These are phyloP conservation scores for Auriscalpium vulgare DNA, from an alignment of 768 basidiomycete genomes.

Conservation along the genomic window DNA sequence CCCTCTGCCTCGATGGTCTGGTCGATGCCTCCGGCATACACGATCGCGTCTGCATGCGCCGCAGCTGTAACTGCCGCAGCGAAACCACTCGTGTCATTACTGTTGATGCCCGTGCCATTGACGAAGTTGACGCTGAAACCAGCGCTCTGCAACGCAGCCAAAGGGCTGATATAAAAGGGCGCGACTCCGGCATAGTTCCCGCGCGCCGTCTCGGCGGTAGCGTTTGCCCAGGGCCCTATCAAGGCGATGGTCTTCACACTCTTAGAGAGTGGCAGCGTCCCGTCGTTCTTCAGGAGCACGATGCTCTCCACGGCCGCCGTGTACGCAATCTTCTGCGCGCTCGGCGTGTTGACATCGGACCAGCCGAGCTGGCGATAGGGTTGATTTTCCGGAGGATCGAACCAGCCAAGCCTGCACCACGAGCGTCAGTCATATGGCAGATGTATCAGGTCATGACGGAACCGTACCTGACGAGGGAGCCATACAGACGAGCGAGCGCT, in stretches of 20 bases:
- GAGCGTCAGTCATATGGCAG: neutral
- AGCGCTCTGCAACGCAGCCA: slow-evolving; percentile 38
- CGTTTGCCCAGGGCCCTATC: slow-evolving; percentile 52
- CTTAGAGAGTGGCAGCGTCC: slow-evolving; percentile 41
- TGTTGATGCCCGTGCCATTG: slow-evolving; percentile 33
- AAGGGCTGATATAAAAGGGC: slow-evolving; percentile 47
- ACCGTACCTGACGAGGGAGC: slow-evolving; percentile 44
- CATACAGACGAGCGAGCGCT: slow-evolving; percentile 40
- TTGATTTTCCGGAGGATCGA: slow-evolving; percentile 41
- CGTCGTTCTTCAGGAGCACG: slow-evolving; percentile 58
- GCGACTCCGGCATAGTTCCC: slow-evolving; percentile 49
- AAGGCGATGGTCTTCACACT: slow-evolving; percentile 44
- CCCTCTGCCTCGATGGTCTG: slow-evolving; percentile 39
- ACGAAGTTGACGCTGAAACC: slow-evolving; percentile 39
- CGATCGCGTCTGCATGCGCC: slow-evolving; percentile 37
- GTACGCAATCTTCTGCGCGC: slow-evolving; percentile 40
- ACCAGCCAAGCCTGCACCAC: slow-evolving; percentile 41
- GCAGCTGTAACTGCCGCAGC: slow-evolving; percentile 45
- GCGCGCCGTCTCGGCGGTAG: slow-evolving; percentile 42
- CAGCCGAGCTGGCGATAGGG: slow-evolving; percentile 43
- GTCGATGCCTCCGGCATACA: slow-evolving; percentile 52
- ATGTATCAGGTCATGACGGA: neutral
- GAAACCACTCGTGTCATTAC: slow-evolving; percentile 36
- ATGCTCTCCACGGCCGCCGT: slow-evolving; percentile 46
- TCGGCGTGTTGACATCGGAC: slow-evolving; percentile 39